Base-by-base conservation (phyloP, 1,139 yeast species). In the Pichia sp. region DNA sequence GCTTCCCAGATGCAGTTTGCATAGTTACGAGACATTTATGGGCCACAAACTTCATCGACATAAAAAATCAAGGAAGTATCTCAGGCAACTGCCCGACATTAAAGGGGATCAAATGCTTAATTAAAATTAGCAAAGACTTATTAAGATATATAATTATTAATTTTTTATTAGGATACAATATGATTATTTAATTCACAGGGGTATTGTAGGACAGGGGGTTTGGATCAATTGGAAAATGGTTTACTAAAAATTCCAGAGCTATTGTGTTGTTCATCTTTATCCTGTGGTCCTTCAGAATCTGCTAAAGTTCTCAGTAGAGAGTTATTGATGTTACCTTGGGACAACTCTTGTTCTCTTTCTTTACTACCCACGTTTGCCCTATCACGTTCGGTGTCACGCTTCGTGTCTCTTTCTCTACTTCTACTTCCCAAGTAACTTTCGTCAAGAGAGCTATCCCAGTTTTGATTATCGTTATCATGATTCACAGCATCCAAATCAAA, bases 131-230 rank as follows among this genome's bases (percentile, higher is more conserved):
- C 40, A 36, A 36, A 36, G 40, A 13, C 40, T 5, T 36, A 36
- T 36, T 36, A 36, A 13, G n/a, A 11, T 36, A 57, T 60, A 32
- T 62, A 57, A 19, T 19, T 19, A 19, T 19, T 19, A 19, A 19
- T 19, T 19, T 19, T 19, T 2, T 19, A 64, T 61, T 52, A 62
- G 65, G 60, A 57, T 58, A 23, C 55, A 56, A 29, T 54, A 43
- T 47, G 16, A 8, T 45, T 23, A 16, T 43, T 40, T 19, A n/a
- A 26, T 30, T 32, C 15, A 6, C 15, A 36, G 40, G 23, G 23
- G 23, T 19, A 19, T 19, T 19, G 23, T 19, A 19, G 23, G 23
- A 19, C 23, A 19, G 23, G 23, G 23, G 3, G 23, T 19, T 3
- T 19, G 3, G 23, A 19, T 19, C 23, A 19, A 19, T 19, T 19